Evolutionary conservation across 2,329 filamentous ascomycete species (phyloP), one percentile per base, ranked within the genome.

Genomic region (Colletotrichum sp.): DNA sequence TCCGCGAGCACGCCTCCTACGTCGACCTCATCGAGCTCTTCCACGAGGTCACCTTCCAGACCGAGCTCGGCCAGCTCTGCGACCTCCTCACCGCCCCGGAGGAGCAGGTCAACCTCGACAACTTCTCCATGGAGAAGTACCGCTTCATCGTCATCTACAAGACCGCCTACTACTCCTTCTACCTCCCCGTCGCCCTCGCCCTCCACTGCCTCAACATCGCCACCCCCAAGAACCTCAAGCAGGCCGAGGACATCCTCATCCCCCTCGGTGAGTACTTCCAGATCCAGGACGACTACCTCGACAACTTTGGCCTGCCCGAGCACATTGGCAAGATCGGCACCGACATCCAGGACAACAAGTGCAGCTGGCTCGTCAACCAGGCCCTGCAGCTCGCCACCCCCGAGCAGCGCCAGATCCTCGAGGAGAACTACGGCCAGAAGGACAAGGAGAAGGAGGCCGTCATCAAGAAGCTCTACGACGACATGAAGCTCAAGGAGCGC

Each of bases 281-380:
- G 88, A 92, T 98, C 78, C 97, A 99, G 87, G 97, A 99, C 85
- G 97, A 99, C 89, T 99, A 97, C 88, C 95, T 99, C 69, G 97
- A 99, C 90, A 98, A 98, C 88, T 99, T 97, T 83, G 97, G 96
- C 81, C 93, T 96, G 81, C 96, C 97, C 52, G 92, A 95, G 82
- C 92, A 96, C 82, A 97, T 99, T 84, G 97, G 97, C 86, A 99
- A 99, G 92, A 98, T 99, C 79, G 97, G 97, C 79, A 99, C 97
- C 76, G 97, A 99, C 83, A 99, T 99, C 86, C 93, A 96, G 90
- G 97, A 99, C 89, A 99, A 99, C 92, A 99, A 99, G 91, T 99
- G 97, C 91, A 98, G 95, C 57, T 99, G 97, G 97, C 89, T 99
- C 76, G 92, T 99, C 86, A 99, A 99, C 91, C 94, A 98, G 87